Conservation (phyloP, 768 basidiomycete genomes). For the Fomitopsis pulvina region DNA sequence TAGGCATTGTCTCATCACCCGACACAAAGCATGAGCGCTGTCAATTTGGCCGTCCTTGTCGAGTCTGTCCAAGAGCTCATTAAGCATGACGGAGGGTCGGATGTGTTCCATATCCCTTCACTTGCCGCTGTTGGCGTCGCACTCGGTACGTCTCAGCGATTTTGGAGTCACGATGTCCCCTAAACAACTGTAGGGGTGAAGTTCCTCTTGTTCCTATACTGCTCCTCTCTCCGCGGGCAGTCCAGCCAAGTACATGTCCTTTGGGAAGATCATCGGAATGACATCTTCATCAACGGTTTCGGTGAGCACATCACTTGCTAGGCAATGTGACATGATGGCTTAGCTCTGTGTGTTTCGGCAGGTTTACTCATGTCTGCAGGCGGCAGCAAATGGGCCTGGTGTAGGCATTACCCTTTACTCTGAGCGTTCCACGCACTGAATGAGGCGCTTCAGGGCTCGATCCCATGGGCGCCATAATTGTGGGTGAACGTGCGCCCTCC, state of each 20-base stretch:
- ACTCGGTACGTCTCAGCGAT: constrained; percentile 42
- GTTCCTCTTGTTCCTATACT: constrained; percentile 81
- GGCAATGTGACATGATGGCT: not conserved
- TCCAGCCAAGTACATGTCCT: constrained; percentile 93
- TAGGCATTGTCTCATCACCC: not conserved
- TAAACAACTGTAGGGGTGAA: constrained; percentile 80
- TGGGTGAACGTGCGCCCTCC: constrained; percentile 19
- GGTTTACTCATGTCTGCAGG: constrained; percentile 80
- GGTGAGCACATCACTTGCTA: constrained; percentile 33
- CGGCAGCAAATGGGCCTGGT: constrained; percentile 78
- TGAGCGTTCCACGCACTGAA: not conserved
- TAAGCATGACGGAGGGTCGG: constrained; percentile 43
- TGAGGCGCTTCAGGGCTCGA: constrained; percentile 53
- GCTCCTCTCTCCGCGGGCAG: constrained; percentile 65
- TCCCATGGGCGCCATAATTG: constrained; percentile 71
- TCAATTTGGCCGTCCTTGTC: constrained; percentile 87
- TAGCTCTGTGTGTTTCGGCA: constrained; percentile 19
- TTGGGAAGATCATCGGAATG: constrained; percentile 96
- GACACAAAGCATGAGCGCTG: constrained; percentile 70
- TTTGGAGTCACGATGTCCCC: constrained; percentile 2
- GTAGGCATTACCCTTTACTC: constrained; percentile 37
- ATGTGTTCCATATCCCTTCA: constrained; percentile 73
- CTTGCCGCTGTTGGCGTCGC: constrained; percentile 80
- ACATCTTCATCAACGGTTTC: constrained; percentile 78
- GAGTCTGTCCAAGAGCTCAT: constrained; percentile 75